Evolutionary conservation across 106 monocot species (phyloP), one percentile per base, ranked within the genome.

Genomic region (Amphibolis antarctica): DNA sequence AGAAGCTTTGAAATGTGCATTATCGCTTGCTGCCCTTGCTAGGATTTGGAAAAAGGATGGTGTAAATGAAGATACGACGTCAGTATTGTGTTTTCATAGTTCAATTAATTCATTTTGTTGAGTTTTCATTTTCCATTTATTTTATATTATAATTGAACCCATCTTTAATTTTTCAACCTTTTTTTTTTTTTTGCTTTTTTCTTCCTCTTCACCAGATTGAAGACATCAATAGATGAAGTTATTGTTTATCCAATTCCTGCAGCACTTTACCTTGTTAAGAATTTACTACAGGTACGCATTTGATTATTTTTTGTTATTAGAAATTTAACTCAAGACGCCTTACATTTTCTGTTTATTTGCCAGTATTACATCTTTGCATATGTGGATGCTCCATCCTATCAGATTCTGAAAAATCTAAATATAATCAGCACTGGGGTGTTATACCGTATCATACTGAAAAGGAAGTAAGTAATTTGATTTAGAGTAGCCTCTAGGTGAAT

Each of bases 341-440:
- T 63, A 23, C 0, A 45, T 24, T 63, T 18, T 24, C 28, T 36
- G 2, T 36, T 36, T 28, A 24, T 30, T 19, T 68, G 36, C n/a
- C 74, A 98, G 96, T 98, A 98, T 63, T 98, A 90, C 66, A 98
- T 98, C 57, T 98, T 98, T 76, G 83, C 81, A 12, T 90, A 90
- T 73, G 90, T 98, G 70, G 96, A 98, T 80, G 96, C 96, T 48
- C 96, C 96, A 56, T 79, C 89, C 30, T 98, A 98, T 66, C 96
- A 98, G 76, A 98, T 98, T 63, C 43, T 98, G 79, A 98, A 98
- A 80, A 98, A 98, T 52, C 69, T 98, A n/a, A 98, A 98, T 68
- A 98, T 98, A 51, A 87, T 98, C 61, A 98, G 89, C 67, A 98
- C 96, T 46, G 96, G 96, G 14, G 75, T 98, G 52, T 60, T 98